Evolutionary conservation across 306 rosid genomes (phyloP).

Genomic region (Trichosanthes cucumerina): DNA sequence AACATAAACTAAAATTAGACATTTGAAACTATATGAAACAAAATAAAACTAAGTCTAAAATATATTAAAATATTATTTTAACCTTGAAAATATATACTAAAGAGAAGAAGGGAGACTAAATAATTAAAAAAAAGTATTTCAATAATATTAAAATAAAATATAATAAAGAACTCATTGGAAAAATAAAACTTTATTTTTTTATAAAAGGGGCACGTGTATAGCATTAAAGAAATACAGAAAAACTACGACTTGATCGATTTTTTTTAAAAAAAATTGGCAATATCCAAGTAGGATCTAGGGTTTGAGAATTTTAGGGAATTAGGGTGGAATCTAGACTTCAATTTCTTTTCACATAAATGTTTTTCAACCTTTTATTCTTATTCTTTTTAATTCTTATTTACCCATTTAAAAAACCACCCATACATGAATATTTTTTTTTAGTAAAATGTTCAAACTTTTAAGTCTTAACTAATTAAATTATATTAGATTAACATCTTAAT

Average conservation of each 20-base stretch:
- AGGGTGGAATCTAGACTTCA: conserved; percentile 11
- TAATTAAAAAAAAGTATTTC: background rate
- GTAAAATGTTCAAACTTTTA: too few relatives aligned
- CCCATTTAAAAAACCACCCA: background rate
- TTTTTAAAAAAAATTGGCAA: background rate
- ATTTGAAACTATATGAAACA: too few relatives aligned
- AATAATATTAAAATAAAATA: background rate
- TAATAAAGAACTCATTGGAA: background rate
- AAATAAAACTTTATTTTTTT: background rate
- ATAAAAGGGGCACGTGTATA: background rate
- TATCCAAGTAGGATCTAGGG: conserved; percentile 6
- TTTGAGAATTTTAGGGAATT: background rate
- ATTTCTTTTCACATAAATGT: background rate
- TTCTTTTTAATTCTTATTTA: background rate
- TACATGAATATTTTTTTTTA: too few relatives aligned
- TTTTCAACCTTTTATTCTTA: background rate
- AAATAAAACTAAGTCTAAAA: too few relatives aligned
- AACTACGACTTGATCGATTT: background rate
- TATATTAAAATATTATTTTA: too few relatives aligned
- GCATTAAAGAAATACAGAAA: background rate
- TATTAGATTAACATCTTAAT: too few relatives aligned
- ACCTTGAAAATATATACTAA: background rate
- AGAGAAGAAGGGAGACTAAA: too few relatives aligned
- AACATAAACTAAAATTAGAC: too few relatives aligned
- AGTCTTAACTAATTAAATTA: too few relatives aligned